Evolutionary conservation across 2,329 filamentous ascomycete genomes (phyloP).

Genomic region (Cryphonectria carpinicola): DNA sequence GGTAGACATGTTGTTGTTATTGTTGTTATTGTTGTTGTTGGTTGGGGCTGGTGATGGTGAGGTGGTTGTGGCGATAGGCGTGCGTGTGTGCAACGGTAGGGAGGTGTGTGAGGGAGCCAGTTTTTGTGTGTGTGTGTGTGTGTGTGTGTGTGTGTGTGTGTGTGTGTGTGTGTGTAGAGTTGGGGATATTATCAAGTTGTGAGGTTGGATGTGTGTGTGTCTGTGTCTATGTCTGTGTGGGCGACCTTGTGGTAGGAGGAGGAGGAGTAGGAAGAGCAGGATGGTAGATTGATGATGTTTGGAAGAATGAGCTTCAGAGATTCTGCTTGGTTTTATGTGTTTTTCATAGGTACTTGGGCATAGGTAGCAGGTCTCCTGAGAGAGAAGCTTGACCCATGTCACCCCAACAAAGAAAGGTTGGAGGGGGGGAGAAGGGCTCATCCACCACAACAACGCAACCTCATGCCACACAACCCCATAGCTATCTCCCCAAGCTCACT

Average conservation of each 20-base stretch:
- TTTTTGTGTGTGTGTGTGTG: background rate
- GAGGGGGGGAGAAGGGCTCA: too few relatives aligned
- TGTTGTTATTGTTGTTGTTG: background rate
- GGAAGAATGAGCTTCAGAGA: too few relatives aligned
- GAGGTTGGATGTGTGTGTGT: background rate
- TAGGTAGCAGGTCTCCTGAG: background rate
- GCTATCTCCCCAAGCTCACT: background rate
- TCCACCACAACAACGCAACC: background rate
- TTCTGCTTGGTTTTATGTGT: too few relatives aligned
- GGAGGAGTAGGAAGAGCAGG: background rate
- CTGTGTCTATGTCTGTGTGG: background rate
- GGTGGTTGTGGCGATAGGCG: background rate
- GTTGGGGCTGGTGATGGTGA: background rate
- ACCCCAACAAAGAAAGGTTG: background rate
- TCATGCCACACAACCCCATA: background rate
- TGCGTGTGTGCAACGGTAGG: slow-evolving; percentile 3
- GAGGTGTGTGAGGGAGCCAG: slow-evolving; percentile 3
- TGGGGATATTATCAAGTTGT: background rate
- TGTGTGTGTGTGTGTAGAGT: background rate
- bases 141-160: background rate
- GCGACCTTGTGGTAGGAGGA: background rate
- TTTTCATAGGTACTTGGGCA: too few relatives aligned
- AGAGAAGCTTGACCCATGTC: too few relatives aligned
- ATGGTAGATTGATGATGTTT: background rate
- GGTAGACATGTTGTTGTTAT: slow-evolving; percentile 19